Percentiles rank a stretch among this genome's conserved stretches.
These are phyloP conservation scores for Colletotrichum sp. DNA, from an alignment of 2,329 filamentous ascomycete genomes.

Conservation along the genomic window DNA sequence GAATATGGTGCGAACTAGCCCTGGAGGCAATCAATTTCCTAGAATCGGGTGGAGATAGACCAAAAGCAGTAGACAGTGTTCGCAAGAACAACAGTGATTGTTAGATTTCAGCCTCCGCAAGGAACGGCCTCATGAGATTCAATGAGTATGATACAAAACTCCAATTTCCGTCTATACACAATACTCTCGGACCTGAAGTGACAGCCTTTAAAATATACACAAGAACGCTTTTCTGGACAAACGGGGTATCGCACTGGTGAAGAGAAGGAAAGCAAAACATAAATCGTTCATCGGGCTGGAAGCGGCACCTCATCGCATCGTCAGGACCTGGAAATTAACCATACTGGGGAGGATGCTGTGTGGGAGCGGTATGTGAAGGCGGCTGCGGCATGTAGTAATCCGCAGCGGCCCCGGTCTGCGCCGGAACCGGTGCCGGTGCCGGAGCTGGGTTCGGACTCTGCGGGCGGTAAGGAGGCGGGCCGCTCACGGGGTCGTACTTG, in stretches of 20 bases:
- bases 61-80: background rate
- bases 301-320: background rate
- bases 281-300: background rate
- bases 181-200: background rate
- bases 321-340: background rate
- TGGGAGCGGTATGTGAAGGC: slow-evolving; percentile 4
- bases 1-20: background rate
- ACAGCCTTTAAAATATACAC: background rate
- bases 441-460: background rate
- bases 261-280: background rate
- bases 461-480: background rate
- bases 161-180: background rate
- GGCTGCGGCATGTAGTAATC: slow-evolving; percentile 13
- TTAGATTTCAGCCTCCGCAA: background rate
- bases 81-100: background rate
- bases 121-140: background rate
- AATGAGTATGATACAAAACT: background rate
- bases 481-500: slow-evolving; percentile 14
- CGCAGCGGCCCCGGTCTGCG: background rate
- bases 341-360: slow-evolving; percentile 11
- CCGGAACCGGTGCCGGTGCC: background rate
- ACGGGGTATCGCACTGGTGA: background rate
- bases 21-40: background rate
- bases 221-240: background rate
- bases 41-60: background rate